Percentiles rank a stretch among this genome's conserved stretches.
Conservation (phyloP, 257 asterid species). For the Forsythia suspensa region DNA sequence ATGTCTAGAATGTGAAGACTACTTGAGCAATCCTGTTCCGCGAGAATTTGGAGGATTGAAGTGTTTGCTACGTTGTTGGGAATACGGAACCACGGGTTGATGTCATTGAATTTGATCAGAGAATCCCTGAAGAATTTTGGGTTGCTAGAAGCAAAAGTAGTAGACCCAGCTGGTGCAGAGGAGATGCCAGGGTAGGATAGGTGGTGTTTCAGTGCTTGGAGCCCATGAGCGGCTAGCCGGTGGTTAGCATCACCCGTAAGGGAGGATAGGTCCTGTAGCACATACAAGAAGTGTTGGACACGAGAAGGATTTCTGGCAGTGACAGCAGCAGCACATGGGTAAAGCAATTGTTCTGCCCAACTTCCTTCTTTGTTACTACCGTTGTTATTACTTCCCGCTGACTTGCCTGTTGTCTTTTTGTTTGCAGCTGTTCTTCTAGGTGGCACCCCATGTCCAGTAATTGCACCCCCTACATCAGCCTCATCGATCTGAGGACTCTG, state of each 20-base stretch:
- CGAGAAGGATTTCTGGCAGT: constrained; percentile 55
- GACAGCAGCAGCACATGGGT: constrained; percentile 85
- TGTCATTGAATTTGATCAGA: constrained; percentile 71
- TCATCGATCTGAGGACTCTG: constrained; percentile 26
- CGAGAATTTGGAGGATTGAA: constrained; percentile 71
- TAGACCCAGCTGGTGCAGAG: constrained; percentile 24
- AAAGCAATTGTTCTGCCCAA: constrained; percentile 93
- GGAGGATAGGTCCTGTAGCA: constrained; percentile 68
- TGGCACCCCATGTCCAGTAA: constrained; percentile 22
- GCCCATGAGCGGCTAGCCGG: constrained; percentile 79
- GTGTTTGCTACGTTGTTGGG: constrained; percentile 78
- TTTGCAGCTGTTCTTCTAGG: constrained; percentile 34
- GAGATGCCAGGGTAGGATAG: constrained; percentile 37
- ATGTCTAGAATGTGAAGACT: constrained; percentile 83
- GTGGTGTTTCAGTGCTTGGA: constrained; percentile 63
- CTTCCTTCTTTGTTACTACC: constrained; percentile 64
- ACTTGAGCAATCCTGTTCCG: constrained; percentile 34
- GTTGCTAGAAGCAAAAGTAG: constrained; percentile 51
- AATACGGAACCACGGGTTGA: constrained; percentile 84
- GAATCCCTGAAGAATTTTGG: constrained; percentile 63
- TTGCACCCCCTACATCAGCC: constrained; percentile 19
- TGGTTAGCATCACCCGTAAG: constrained; percentile 74
- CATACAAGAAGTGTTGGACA: constrained; percentile 74
- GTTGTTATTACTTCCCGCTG: constrained; percentile 27
- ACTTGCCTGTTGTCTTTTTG: constrained; percentile 36